Conservation (phyloP, 2,329 filamentous ascomycete genomes). For the Cladosporium sphaerospermum region DNA sequence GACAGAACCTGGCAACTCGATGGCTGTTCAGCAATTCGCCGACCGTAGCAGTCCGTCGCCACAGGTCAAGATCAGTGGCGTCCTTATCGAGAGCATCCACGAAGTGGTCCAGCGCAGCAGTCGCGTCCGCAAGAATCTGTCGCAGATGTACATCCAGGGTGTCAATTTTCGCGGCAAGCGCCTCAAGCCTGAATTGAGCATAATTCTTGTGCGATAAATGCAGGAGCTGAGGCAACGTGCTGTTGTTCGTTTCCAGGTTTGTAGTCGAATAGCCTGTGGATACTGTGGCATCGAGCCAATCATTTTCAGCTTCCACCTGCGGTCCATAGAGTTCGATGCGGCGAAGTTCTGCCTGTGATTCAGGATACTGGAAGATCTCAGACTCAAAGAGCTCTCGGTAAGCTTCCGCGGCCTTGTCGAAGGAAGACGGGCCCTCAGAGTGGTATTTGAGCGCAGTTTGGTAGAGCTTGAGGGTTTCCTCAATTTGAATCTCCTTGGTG, state of each 20-base stretch:
- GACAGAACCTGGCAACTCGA: conserved; percentile 54
- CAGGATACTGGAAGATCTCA: conserved; percentile 88
- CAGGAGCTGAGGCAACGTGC: conserved; percentile 78
- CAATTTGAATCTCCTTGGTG: conserved; percentile 92
- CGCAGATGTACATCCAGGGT: conserved; percentile 21
- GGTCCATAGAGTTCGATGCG: conserved; percentile 54
- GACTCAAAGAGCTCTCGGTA: conserved; percentile 83
- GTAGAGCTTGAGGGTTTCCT: conserved; percentile 92
- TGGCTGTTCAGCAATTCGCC: conserved; percentile 52
- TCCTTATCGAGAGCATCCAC: conserved; percentile 59
- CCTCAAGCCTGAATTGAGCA: conserved; percentile 83
- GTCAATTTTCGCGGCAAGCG: conserved; percentile 23
- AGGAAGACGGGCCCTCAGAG: conserved; percentile 72
- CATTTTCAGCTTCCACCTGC: conserved; percentile 35
- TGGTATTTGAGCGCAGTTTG: conserved; percentile 87
- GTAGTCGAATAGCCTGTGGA: conserved; percentile 33
- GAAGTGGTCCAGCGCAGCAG: conserved; percentile 48
- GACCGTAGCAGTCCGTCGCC: conserved; percentile 55
- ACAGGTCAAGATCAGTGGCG: conserved; percentile 58
- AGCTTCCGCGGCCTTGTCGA: conserved; percentile 68
- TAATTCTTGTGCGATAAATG: conserved; percentile 95
- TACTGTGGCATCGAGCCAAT: conserved; percentile 24
- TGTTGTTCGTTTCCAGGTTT: conserved; percentile 67
- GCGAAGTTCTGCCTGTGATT: conserved; percentile 78
- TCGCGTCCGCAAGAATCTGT: conserved; percentile 30